These are phyloP conservation scores for Tolypocladium guangdongense DNA, from an alignment of 2,329 filamentous ascomycete genomes.

Conservation along the genomic window DNA sequence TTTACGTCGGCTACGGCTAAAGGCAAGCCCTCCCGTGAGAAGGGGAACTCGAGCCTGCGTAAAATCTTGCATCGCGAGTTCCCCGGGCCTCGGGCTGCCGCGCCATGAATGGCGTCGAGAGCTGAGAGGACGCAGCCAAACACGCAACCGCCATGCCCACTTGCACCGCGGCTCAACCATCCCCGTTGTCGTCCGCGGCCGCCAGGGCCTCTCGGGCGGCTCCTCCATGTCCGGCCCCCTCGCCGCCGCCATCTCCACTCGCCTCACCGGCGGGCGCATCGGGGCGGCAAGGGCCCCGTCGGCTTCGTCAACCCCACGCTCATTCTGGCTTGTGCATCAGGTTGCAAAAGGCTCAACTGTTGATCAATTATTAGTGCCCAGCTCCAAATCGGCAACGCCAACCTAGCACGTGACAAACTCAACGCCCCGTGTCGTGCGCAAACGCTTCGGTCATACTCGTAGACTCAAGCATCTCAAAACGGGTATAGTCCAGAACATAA, in stretches of 20 bases:
- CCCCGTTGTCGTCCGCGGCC: constrained; percentile 30
- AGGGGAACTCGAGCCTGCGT: no score
- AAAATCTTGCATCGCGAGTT: no score
- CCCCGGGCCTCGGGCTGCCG: no score
- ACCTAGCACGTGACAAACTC: not conserved
- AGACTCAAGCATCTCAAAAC: not conserved
- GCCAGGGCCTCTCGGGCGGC: constrained; percentile 32
- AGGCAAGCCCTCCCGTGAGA: no score
- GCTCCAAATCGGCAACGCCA: not conserved
- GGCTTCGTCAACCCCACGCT: constrained; percentile 24
- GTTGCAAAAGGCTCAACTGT: not conserved
- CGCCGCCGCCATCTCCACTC: constrained; percentile 21
- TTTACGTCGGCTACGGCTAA: not conserved
- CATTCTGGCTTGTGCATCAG: not conserved
- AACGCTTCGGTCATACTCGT: not conserved
- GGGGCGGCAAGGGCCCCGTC: constrained; percentile 15
- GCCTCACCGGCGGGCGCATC: constrained; percentile 19
- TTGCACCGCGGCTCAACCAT: no score
- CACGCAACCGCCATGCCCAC: no score
- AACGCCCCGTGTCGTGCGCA: not conserved
- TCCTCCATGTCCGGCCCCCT: constrained; percentile 31
- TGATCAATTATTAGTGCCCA: no score
- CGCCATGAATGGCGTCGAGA: no score
- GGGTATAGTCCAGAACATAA: not conserved
- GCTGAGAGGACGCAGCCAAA: constrained; percentile 9